phyloP scores from a whole-genome alignment of 1,139 yeast species.

The Pichia sp. region DNA sequence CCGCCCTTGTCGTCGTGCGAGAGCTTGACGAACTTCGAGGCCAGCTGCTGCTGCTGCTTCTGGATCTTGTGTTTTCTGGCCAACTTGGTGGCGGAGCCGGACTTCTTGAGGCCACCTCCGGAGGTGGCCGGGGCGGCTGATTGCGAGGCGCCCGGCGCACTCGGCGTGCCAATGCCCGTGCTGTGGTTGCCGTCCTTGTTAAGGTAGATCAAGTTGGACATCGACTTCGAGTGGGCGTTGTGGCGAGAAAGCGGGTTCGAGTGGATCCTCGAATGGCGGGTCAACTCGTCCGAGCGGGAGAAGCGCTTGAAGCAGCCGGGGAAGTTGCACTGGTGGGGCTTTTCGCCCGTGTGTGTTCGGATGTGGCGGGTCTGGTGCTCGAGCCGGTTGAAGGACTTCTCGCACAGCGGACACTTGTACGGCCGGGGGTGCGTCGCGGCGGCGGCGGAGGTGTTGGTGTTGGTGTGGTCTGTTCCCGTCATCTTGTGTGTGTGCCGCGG shows the following conservation, averaged over 20 bases:
- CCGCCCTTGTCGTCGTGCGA: neutral
- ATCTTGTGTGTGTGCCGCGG: neutral
- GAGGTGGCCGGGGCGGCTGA: no score
- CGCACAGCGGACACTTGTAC: conserved; percentile 87
- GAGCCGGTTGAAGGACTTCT: conserved; percentile 83
- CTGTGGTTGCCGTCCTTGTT: neutral
- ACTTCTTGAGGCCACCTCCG: neutral
- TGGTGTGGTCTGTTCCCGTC: neutral
- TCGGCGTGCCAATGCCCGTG: neutral
- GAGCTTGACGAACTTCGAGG: conserved; percentile 14
- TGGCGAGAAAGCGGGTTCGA: conserved; percentile 51
- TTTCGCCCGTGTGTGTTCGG: conserved; percentile 93
- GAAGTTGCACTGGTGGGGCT: conserved; percentile 83
- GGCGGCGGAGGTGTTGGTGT: neutral
- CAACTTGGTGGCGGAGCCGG: conserved; percentile 14
- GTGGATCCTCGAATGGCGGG: conserved; percentile 85
- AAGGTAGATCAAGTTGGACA: conserved; percentile 10
- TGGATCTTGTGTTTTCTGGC: conserved; percentile 77
- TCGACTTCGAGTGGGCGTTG: conserved; percentile 17
- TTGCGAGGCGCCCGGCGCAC: no score
- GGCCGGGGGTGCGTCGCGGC: conserved; percentile 38
- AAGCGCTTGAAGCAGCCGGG: conserved; percentile 88
- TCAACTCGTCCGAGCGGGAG: conserved; percentile 84
- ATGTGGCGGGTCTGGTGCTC: conserved; percentile 95
- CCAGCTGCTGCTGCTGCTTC: conserved; percentile 54